Evolutionary conservation across 176 grass and related monocot species (phyloP).

Genomic region (Avena atlantica): DNA sequence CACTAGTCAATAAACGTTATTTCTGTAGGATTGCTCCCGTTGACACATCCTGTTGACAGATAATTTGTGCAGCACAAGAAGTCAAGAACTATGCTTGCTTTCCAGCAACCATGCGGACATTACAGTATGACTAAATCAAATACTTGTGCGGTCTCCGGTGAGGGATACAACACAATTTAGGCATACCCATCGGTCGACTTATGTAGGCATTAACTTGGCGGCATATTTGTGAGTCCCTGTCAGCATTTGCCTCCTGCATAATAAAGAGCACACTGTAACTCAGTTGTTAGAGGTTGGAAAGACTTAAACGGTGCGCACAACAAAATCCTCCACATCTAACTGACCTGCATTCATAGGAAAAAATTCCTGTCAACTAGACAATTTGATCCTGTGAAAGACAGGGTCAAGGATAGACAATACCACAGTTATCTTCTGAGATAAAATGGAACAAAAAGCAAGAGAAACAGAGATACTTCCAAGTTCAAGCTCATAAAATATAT

Average conservation of each 20-base stretch:
- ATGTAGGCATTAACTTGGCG: constrained; percentile 78
- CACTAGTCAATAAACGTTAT: too few relatives aligned
- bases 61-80: too few relatives aligned
- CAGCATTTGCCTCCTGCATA: constrained; percentile 77
- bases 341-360: constrained; percentile 99
- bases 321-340: constrained; percentile 23
- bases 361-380: constrained; percentile 83
- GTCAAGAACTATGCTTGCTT: too few relatives aligned
- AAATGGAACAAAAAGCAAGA: constrained; percentile 4
- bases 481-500: background rate
- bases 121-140: too few relatives aligned
- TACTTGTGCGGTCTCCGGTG: too few relatives aligned
- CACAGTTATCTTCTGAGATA: constrained; percentile 12
- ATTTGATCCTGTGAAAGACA: constrained; percentile 82
- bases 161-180: constrained; percentile 22
- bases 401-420: constrained; percentile 62
- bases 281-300: too few relatives aligned
- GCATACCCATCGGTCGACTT: constrained; percentile 79
- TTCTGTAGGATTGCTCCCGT: too few relatives aligned
- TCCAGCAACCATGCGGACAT: too few relatives aligned
- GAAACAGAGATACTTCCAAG: constrained; percentile 21
- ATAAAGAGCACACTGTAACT: background rate
- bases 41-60: too few relatives aligned
- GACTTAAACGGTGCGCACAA: background rate
- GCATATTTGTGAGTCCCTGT: constrained; percentile 71